Evolutionary conservation across 805 yeast species (phyloP), one percentile per base, ranked within the genome.

Genomic region (Saccharomycopsis fermentans): DNA sequence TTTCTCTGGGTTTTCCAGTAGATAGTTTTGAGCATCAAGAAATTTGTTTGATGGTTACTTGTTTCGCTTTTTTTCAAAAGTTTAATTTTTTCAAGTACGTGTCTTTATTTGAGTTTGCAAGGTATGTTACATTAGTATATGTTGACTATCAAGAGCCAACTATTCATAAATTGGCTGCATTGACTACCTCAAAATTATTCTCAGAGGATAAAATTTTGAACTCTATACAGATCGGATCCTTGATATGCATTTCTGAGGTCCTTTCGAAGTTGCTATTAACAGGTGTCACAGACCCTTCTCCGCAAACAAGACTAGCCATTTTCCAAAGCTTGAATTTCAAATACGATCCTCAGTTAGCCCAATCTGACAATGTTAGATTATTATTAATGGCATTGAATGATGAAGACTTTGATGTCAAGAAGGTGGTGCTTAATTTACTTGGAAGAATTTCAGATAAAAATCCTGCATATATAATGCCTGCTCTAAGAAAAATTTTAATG

Each of bases 401-500:
- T 71, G 98, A 92, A 70, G 81, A 80, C 1, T 94, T 94, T 67
- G 83, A 82, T 11, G 86, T 94, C 11, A 80, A 96, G 58, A 83
- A 87, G 65, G 86, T 82, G 16, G 86, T 96, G 0, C 81, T 92
- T 36, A 78, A 77, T 55, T 79, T 91, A 11, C 81, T 94, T 59
- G 98, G 99, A 2, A 78, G 97, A 58, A 72, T 94, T 17, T 86
- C 96, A 0, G 72, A 81, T 1, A 85, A 90, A 47, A 94, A 94
- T 66, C 98, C 99, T 0, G 97, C 99, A 0, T 92, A 90, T 70
- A 88, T 94, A 62, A 90, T 92, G 40, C 99, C 99, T 0, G 88
- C 96, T 0, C 75, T 94, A 57, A 78, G 98, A 64, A 92, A 90
- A 68, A 82, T 92, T 0, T 72, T 95, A 62, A 82, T 94, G 51